Conservation (phyloP, 306 rosid genomes). For the Herpetospermum pedunculosum region DNA sequence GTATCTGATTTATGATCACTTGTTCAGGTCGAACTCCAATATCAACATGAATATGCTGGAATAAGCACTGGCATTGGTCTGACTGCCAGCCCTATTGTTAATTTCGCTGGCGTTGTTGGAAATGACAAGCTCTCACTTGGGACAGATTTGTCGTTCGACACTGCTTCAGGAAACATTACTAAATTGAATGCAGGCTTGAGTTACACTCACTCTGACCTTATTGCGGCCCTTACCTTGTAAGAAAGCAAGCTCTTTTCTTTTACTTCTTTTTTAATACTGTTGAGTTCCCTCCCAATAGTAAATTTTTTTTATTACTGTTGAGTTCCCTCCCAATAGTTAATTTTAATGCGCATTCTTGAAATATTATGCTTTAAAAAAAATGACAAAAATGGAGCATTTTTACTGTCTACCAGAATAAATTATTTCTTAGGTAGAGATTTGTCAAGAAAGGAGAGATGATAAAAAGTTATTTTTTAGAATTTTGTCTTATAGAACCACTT, state of each 20-base stretch:
- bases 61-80: constrained; percentile 78
- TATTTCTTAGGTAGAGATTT: not conserved
- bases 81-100: constrained; percentile 76
- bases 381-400: not conserved
- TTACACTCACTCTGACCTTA: constrained; percentile 56
- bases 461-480: no score
- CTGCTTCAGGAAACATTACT: constrained; percentile 70
- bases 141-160: constrained; percentile 74
- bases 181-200: constrained; percentile 76
- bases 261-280: not conserved
- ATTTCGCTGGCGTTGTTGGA: constrained; percentile 87
- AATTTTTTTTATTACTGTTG: no score
- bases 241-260: not conserved
- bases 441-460: not conserved
- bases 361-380: not conserved
- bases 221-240: constrained; percentile 70
- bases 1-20: not conserved
- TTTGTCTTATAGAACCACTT: no score
- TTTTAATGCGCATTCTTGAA: not conserved
- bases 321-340: not conserved
- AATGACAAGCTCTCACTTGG: constrained; percentile 53
- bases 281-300: not conserved
- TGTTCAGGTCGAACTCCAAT: constrained; percentile 77
- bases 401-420: not conserved
- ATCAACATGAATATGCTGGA: constrained; percentile 87